These are phyloP conservation scores for Cochlearia excelsa DNA, from an alignment of 345 rosid species.

Conservation along the genomic window DNA sequence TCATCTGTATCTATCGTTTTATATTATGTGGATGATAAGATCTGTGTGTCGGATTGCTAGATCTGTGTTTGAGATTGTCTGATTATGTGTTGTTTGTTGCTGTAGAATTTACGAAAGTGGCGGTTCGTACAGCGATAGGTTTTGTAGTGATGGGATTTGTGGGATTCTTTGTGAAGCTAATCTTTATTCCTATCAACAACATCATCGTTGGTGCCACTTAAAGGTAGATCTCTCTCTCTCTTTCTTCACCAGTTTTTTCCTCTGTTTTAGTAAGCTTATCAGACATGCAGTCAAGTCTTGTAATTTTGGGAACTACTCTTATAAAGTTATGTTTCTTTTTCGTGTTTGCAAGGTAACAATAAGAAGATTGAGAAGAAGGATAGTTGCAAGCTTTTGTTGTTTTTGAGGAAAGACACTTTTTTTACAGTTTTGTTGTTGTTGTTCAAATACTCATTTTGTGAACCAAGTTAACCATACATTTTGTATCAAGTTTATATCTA, in stretches of 20 bases:
- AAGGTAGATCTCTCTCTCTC: slow-evolving; percentile 16
- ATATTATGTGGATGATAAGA: background rate
- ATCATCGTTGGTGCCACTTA: slow-evolving; percentile 50
- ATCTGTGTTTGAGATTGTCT: slow-evolving; percentile 9
- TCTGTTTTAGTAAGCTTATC: too few relatives aligned
- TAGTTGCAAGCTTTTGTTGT: too few relatives aligned
- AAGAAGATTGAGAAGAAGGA: too few relatives aligned
- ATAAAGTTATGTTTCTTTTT: too few relatives aligned
- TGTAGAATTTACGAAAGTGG: slow-evolving; percentile 74
- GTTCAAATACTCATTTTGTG: too few relatives aligned
- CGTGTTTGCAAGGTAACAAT: too few relatives aligned
- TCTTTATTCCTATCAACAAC: slow-evolving; percentile 76
- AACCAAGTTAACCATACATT: too few relatives aligned
- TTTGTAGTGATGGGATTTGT: slow-evolving; percentile 85
- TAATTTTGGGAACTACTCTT: background rate
- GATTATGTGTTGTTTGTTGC: background rate
- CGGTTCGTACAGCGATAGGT: slow-evolving; percentile 76
- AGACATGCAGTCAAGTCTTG: background rate
- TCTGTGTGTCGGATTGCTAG: slow-evolving; percentile 11
- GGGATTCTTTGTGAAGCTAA: slow-evolving; percentile 71
- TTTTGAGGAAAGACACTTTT: too few relatives aligned
- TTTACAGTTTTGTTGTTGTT: too few relatives aligned
- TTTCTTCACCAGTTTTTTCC: background rate
- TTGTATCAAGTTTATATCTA: too few relatives aligned
- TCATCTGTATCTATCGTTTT: slow-evolving; percentile 18